Evolutionary conservation across 257 asterid species (phyloP).

Genomic region (Jacaranda copaia): DNA sequence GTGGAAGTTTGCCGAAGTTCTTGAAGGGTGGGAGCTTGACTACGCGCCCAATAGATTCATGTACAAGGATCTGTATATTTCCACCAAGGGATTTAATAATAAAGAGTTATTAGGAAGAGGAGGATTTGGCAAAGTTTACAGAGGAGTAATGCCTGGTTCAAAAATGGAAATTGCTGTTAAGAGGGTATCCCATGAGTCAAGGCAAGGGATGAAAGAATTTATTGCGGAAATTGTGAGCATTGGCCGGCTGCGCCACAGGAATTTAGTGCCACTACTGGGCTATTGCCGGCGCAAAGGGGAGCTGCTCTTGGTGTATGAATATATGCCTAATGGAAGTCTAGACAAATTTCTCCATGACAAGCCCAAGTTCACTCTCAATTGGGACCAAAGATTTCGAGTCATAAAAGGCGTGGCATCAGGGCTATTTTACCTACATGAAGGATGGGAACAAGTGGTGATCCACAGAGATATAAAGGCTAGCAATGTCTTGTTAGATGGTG

Average conservation of each 20-base stretch:
- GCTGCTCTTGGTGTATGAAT: constrained; percentile 68
- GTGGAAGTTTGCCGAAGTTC: constrained; percentile 56
- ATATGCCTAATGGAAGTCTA: constrained; percentile 76
- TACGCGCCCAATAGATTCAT: constrained; percentile 64
- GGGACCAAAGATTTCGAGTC: constrained; percentile 60
- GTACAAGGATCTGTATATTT: constrained; percentile 63
- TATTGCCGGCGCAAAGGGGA: constrained; percentile 67
- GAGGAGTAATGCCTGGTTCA: constrained; percentile 53
- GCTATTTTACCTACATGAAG: constrained; percentile 64
- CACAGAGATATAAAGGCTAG: constrained; percentile 80
- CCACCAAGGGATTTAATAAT: constrained; percentile 66
- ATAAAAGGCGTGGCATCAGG: constrained; percentile 72
- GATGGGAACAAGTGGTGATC: constrained; percentile 69
- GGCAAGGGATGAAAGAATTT: constrained; percentile 73
- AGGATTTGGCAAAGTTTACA: constrained; percentile 73
- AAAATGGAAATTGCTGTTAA: constrained; percentile 61
- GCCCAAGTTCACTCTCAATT: constrained; percentile 46
- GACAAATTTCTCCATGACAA: constrained; percentile 55
- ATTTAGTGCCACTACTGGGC: constrained; percentile 65
- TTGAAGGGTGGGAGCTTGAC: constrained; percentile 72
- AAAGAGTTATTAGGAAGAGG: constrained; percentile 61
- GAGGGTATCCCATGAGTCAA: constrained; percentile 65
- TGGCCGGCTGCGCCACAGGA: constrained; percentile 73
- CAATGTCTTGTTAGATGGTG: constrained; percentile 62
- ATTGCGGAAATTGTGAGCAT: constrained; percentile 71